Base-by-base conservation (phyloP, 495 filamentous ascomycete genomes). In the Neurospora sp. region DNA sequence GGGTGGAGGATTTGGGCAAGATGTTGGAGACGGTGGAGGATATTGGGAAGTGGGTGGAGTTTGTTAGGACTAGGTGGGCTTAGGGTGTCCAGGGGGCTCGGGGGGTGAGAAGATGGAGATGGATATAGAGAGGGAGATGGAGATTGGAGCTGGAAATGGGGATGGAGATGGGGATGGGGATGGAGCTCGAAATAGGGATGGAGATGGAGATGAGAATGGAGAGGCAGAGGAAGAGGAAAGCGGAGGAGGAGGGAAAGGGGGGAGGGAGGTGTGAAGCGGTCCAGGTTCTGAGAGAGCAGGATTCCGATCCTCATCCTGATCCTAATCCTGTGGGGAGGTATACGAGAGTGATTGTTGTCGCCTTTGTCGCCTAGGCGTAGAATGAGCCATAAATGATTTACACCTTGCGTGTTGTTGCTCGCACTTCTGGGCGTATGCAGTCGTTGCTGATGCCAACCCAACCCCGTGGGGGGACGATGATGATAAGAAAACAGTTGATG, bases 1-100 rank as follows among this genome's bases (percentile, higher is more conserved):
- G 44, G n/a, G 72, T 62, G 5, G 78, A 79, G 69, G 81, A 80
- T 69, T 44, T 86, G 69, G 85, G 78, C 12, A 76, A 72, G 72
- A 70, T 82, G 75, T 71, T 87, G 72, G 82, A 84, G 78, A 38
- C 76, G 14, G 69, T 81, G 5, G 85, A 85, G 76, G 79, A 91
- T 80, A 75, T 91, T 23, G 88, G 89, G 6, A 85, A 87, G 69
- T 83, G 89, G 80, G 87, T 86, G n/a, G 88, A 91, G 82, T 91
- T 80, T 76, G 70, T 84, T 4, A 72, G 80, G 75, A 75, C 74
- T 1, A 14, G 84, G 80, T 78, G 83, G 78, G 75, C 79, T 70
- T 75, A 72, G 74, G 44, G 38, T 7, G 66, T 16, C 16, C 20
- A n/a, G 14, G 60, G 69, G 31, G 39, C 11, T 18, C 23, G 8